phyloP scores from a whole-genome alignment of 768 basidiomycete genomes.

The Lentinula sp. region DNA sequence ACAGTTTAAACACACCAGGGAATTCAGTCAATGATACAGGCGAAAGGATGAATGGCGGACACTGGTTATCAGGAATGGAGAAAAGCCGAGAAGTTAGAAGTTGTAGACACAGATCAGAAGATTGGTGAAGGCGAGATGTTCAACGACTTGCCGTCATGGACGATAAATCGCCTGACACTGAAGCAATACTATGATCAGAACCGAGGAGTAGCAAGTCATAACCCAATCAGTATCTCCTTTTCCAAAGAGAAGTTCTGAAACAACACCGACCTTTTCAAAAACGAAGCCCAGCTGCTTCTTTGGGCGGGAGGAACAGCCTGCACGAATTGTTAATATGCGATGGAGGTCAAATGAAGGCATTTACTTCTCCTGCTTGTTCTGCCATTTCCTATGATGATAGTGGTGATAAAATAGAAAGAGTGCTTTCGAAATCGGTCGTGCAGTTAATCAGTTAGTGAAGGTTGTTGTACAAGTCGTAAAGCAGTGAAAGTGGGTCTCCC shows the following conservation, averaged over 20 bases:
- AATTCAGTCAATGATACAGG: slow-evolving; percentile 90
- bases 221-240: slow-evolving; percentile 6
- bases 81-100: neutral
- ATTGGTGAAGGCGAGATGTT: neutral
- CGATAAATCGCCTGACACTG: slow-evolving; percentile 84
- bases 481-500: neutral
- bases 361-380: slow-evolving; percentile 37
- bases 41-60: slow-evolving; percentile 85
- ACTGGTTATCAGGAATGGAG: neutral
- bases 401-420: neutral
- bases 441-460: neutral
- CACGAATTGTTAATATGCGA: slow-evolving; percentile 15
- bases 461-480: slow-evolving; percentile 4
- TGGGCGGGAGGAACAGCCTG: slow-evolving; percentile 78
- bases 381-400: slow-evolving; percentile 17
- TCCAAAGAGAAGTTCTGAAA: neutral
- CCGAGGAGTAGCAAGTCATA: slow-evolving; percentile 5
- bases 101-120: neutral
- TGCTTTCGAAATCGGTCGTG: neutral
- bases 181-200: slow-evolving; percentile 54
- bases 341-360: slow-evolving; percentile 17
- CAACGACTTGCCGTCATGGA: slow-evolving; percentile 53
- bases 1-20: slow-evolving; percentile 49
- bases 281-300: slow-evolving; percentile 82
- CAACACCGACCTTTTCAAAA: slow-evolving; percentile 77